A percentile compares a stretch with the other conserved stretches of the same genome.
Evolutionary conservation across 2,329 filamentous ascomycete genomes (phyloP).

Genomic region (Knufia fluminis): DNA sequence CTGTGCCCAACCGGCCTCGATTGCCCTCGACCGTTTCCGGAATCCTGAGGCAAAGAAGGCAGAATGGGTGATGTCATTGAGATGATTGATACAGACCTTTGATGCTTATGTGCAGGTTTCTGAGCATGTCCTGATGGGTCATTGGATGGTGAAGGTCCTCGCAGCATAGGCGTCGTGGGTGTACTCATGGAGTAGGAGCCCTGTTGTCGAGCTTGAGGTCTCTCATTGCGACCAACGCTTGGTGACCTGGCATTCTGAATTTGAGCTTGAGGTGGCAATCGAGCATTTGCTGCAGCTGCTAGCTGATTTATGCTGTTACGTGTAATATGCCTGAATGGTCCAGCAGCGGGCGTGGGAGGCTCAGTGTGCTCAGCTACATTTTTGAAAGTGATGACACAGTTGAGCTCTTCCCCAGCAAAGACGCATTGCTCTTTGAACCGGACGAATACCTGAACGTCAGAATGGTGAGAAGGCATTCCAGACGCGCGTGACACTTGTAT

Average conservation of each 20-base stretch:
- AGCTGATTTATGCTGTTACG: constrained; percentile 20
- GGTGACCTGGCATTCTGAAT: constrained; percentile 6
- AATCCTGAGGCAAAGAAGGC: neutral
- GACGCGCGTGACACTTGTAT: neutral
- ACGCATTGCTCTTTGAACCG: constrained; percentile 90
- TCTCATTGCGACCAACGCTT: constrained; percentile 6
- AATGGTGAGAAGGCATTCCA: constrained; percentile 53
- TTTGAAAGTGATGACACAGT: constrained; percentile 93
- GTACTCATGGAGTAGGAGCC: constrained; percentile 33
- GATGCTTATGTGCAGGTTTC: constrained; percentile 50
- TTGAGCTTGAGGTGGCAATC: constrained; percentile 5
- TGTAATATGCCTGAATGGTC: constrained; percentile 21
- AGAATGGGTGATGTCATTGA: constrained; percentile 49
- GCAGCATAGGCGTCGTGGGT: constrained; percentile 26
- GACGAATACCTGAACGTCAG: constrained; percentile 90
- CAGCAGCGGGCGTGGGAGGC: constrained; percentile 23
- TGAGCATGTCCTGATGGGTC: constrained; percentile 15
- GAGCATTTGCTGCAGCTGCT: constrained; percentile 13
- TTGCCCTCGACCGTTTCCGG: neutral
- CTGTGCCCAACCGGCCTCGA: constrained; percentile 12
- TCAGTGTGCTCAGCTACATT: constrained; percentile 57
- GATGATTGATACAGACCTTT: constrained; percentile 71
- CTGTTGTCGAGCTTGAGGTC: constrained; percentile 26
- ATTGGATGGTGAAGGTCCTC: constrained; percentile 16
- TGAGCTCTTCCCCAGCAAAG: constrained; percentile 91